A percentile compares a stretch with the other conserved stretches of the same genome.
Evolutionary conservation across 2,329 filamentous ascomycete genomes (phyloP).

Genomic region (Colletotrichum sp.): DNA sequence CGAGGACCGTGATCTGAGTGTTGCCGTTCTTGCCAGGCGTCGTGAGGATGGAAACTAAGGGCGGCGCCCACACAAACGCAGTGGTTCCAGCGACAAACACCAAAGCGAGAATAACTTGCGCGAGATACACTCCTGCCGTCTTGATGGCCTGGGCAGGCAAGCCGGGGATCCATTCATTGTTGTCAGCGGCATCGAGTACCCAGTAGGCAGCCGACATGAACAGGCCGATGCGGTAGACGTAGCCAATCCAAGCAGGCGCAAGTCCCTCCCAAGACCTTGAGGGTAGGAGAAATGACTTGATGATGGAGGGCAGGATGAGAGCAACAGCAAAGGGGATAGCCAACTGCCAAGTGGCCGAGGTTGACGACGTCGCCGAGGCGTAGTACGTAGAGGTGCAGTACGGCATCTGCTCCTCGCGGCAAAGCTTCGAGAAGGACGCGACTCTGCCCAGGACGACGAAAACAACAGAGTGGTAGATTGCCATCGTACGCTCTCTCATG

Average conservation of each 20-base stretch:
- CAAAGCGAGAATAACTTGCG: conserved; percentile 80
- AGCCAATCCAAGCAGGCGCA: conserved; percentile 83
- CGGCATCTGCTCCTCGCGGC: conserved; percentile 98
- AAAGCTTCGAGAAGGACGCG: conserved; percentile 88
- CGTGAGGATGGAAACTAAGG: conserved; percentile 76
- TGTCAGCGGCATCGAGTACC: conserved; percentile 88
- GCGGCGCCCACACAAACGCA: conserved; percentile 85
- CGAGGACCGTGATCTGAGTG: conserved; percentile 77
- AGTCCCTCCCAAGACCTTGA: conserved; percentile 89
- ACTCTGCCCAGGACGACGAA: conserved; percentile 82
- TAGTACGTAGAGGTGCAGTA: conserved; percentile 97
- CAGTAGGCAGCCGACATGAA: conserved; percentile 82
- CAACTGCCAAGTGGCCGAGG: conserved; percentile 90
- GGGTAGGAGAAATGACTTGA: conserved; percentile 81
- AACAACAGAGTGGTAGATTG: conserved; percentile 82
- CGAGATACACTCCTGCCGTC: conserved; percentile 74
- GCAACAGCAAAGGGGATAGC: conserved; percentile 78
- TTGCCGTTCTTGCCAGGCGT: conserved; percentile 47
- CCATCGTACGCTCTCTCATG: conserved; percentile 72
- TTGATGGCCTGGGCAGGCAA: conserved; percentile 70
- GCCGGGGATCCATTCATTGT: conserved; percentile 76
- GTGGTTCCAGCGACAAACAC: conserved; percentile 84
- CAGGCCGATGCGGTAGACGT: conserved; percentile 78
- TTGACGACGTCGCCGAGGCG: conserved; percentile 87
- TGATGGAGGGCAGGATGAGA: conserved; percentile 72